Conservation (phyloP, 164 flowering plant species). For the Taxillus chinensis region DNA sequence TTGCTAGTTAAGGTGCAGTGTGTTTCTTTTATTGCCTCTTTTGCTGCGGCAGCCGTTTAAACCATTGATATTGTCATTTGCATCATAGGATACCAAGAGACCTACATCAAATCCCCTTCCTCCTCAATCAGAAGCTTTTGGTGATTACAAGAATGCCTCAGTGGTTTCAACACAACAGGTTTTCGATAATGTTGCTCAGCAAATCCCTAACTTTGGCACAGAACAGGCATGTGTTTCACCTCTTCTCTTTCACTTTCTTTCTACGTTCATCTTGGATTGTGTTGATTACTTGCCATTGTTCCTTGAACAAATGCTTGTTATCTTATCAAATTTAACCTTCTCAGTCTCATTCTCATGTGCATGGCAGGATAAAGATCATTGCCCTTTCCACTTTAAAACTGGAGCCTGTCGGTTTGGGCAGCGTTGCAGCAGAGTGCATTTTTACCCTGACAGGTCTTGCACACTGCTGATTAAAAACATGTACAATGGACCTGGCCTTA, state of each 20-base stretch:
- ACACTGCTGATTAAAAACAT: constrained; percentile 88
- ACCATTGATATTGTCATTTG: background rate
- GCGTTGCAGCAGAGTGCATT: constrained; percentile 92
- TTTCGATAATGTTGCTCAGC: constrained; percentile 65
- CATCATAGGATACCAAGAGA: constrained; percentile 54
- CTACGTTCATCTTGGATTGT: background rate
- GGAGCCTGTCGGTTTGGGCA: constrained; percentile 93
- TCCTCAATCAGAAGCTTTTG: constrained; percentile 77
- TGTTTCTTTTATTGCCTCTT: background rate
- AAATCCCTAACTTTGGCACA: constrained; percentile 87
- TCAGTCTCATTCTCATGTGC: constrained; percentile 1
- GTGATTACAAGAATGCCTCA: constrained; percentile 34
- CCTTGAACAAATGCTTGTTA: too few species aligned
- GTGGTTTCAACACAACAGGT: constrained; percentile 33
- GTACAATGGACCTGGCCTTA: constrained; percentile 96
- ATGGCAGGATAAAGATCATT: constrained; percentile 89
- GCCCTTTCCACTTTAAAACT: constrained; percentile 93
- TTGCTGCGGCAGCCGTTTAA: constrained; percentile 1
- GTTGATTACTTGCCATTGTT: too few species aligned
- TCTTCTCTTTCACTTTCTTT: background rate
- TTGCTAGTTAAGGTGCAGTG: background rate
- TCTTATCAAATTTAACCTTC: too few species aligned
- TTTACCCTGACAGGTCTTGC: constrained; percentile 89
- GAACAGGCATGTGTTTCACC: constrained; percentile 52
- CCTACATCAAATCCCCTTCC: constrained; percentile 97